Evolutionary conservation across 2,329 filamentous ascomycete genomes (phyloP), one percentile per base, ranked within the genome.

Genomic region (Fonsecaea pedrosoi): DNA sequence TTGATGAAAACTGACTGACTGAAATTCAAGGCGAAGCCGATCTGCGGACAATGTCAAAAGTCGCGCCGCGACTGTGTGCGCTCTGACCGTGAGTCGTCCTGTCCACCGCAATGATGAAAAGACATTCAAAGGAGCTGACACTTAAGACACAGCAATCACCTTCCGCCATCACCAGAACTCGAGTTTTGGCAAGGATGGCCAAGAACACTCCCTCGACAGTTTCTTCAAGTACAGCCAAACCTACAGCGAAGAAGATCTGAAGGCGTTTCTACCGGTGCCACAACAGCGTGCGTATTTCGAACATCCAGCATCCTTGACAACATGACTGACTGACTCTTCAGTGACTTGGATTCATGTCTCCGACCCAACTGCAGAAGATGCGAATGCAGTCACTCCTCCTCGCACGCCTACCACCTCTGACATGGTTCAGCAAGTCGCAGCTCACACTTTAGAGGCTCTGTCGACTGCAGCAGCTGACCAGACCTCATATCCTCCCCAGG

Each of bases 151-250:
- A 71, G 87, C 86, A 60, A 84, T 90, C 71, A 85, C 89, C 54
- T 90, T 89, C 73, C 85, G 87, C 63, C 88, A 90, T 76, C 87
- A 90, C 73, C 87, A 90, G 77, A 90, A 90, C 82, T 87, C 71
- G 12, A 61, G 61, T 42, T 56, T 71, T 35, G 58, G 56, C 37
- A 64, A 55, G 21, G 62, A 65, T n/a, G 60, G 65, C 4, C 62
- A 64, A 40, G 68, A 64, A 13, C 60, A 67, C 18, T 38, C 50
- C 18, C 67, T 69, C 8, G 57, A 64, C 34, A 58, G 56, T 45
- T 69, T 69, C 60, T 69, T 53, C 67, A 69, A 70, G 55, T 68
- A 71, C 56, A 62, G 59, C 15, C 63, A 67, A 57, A 57, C 61
- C 12, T 71, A 66, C 64, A 63, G 42, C 18, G 21, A 57, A 30